Evolutionary conservation across 176 grass and related monocot species (phyloP).

Genomic region (Puya raimondii): DNA sequence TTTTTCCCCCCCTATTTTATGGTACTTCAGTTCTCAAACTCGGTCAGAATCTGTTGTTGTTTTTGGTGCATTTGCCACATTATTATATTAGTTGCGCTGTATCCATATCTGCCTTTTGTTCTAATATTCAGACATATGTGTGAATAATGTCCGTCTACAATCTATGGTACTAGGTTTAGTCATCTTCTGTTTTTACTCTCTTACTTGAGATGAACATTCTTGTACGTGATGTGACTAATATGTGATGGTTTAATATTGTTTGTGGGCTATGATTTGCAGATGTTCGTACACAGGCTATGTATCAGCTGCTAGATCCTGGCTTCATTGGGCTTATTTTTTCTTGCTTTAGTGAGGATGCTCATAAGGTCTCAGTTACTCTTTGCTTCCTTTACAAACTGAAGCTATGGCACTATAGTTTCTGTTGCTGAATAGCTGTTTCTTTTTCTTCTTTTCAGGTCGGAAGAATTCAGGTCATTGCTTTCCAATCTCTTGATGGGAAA

Average conservation of each 20-base stretch:
- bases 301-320: constrained; percentile 78
- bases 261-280: constrained; percentile 45
- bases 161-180: not conserved
- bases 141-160: not conserved
- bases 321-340: constrained; percentile 94
- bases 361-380: constrained; percentile 43
- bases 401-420: not conserved
- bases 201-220: not conserved
- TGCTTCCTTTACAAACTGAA: not conserved
- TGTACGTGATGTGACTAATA: not conserved
- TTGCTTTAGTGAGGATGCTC: constrained; percentile 85
- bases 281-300: constrained; percentile 91
- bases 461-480: constrained; percentile 92
- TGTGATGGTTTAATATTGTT: not conserved
- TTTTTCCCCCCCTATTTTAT: too few species aligned
- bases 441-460: constrained; percentile 38
- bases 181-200: too few species aligned
- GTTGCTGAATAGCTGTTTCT: not conserved
- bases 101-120: too few species aligned
- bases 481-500: constrained; percentile 69
- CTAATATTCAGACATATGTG: not conserved
- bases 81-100: too few species aligned
- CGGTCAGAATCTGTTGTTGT: too few species aligned
- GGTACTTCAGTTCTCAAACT: too few species aligned
- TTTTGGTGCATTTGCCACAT: too few species aligned